Base-by-base conservation (phyloP, 305 asterid species). In the Fraxinus platypoda region DNA sequence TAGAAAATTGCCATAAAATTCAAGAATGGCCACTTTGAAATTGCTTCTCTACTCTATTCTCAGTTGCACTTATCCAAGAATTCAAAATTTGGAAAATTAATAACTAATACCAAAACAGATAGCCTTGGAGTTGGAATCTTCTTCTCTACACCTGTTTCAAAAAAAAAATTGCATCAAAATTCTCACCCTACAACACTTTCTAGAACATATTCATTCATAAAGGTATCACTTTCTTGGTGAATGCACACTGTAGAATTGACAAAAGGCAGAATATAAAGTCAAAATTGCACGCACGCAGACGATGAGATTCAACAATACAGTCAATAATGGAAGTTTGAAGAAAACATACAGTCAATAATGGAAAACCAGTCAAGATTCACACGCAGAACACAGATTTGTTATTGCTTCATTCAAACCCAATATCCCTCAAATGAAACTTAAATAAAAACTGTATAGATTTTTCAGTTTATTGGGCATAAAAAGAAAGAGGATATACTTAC, bases 341-440 rank as follows among this genome's bases (percentile, higher is more conserved):
- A 57, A n/a, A 57, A 4, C 15, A 21, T 3, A 19, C 25, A 77
- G 17, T 43, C 52, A 43, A 43, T 43, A 79, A 19, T 28, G 72
- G 9, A 49, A 81, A 83, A 80, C n/a, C 79, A 81, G 76, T 79
- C 74, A 74, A 75, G 80, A 77, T 28, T 21, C 80, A 78, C 59
- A 73, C 74, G 80, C n/a, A 59, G 43, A 46, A 82, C 78, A 52
- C 74, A 87, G 86, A 86, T 85, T 87, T 83, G 30, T 64, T 17
- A 2, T 41, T 21, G 66, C 17, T 31, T n/a, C 74, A 62, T 13
- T 76, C 78, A 21, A 70, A 78, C 57, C 78, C 74, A 64, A 59
- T n/a, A 71, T 62, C 73, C 30, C 31, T 66, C 49, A 71, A 71
- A 19, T 35, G 73, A 78, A 19, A 72, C 46, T 52, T 38, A 75